These are phyloP conservation scores for Dothideomycetes sp. DNA, from an alignment of 2,329 filamentous ascomycete species.

Conservation along the genomic window DNA sequence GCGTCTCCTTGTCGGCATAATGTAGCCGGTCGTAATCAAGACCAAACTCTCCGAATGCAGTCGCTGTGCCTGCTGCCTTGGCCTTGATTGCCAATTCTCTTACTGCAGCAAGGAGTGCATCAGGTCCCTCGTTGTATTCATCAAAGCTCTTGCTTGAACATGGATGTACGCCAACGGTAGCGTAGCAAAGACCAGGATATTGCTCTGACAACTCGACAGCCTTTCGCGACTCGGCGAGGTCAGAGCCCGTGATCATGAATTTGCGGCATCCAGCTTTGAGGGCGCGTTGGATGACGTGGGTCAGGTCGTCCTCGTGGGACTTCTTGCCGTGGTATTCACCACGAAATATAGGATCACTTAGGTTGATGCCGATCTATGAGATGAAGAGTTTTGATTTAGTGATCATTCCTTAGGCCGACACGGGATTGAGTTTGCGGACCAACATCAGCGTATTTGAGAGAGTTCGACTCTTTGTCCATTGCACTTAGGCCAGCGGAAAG, in stretches of 20 bases:
- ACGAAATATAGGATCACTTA: slow-evolving; percentile 82
- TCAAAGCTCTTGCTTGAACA: slow-evolving; percentile 77
- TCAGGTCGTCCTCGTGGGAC: slow-evolving; percentile 61
- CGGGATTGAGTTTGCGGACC: slow-evolving; percentile 18
- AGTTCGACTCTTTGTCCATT: slow-evolving; percentile 3
- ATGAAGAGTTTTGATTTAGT: too few species aligned
- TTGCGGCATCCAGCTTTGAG: slow-evolving; percentile 71
- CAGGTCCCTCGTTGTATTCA: slow-evolving; percentile 46
- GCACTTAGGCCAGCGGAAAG: slow-evolving; percentile 15
- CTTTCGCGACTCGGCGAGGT: slow-evolving; percentile 64
- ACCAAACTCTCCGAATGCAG: slow-evolving; percentile 87
- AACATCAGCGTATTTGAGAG: slow-evolving; percentile 30
- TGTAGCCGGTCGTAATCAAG: slow-evolving; percentile 91
- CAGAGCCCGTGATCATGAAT: slow-evolving; percentile 87
- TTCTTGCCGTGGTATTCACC: slow-evolving; percentile 75
- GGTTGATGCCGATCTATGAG: slow-evolving; percentile 85
- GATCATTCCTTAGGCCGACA: neutral
- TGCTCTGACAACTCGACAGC: slow-evolving; percentile 63
- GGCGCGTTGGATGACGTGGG: slow-evolving; percentile 68
- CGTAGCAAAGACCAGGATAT: slow-evolving; percentile 72
- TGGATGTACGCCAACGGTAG: slow-evolving; percentile 88
- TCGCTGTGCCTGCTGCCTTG: slow-evolving; percentile 48
- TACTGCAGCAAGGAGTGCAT: slow-evolving; percentile 46
- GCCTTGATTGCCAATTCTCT: slow-evolving; percentile 51
- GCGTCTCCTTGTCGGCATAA: slow-evolving; percentile 65